These are phyloP conservation scores for Datura wrightii DNA, from an alignment of 257 asterid genomes.

Conservation along the genomic window DNA sequence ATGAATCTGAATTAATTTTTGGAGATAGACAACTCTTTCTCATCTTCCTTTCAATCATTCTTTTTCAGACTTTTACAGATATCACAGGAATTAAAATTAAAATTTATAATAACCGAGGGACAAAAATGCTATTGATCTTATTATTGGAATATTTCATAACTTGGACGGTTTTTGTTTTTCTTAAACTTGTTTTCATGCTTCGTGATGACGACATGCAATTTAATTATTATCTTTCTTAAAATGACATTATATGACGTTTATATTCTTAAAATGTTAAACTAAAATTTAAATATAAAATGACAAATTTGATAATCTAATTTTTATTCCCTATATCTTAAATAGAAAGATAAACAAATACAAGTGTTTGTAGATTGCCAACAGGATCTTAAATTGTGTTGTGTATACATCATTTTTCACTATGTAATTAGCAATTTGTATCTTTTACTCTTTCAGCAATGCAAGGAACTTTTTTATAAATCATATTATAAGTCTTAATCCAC, in stretches of 20 bases:
- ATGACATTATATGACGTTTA: neutral
- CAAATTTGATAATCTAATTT: neutral
- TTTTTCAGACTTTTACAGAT: too few relatives aligned
- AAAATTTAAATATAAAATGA: neutral
- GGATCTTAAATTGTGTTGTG: neutral
- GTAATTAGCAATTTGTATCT: neutral
- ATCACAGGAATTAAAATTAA: too few relatives aligned
- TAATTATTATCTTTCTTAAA: neutral
- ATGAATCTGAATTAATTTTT: neutral
- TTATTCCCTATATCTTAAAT: neutral
- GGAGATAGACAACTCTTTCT: too few relatives aligned
- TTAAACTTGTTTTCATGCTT: neutral
- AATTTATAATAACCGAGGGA: too few relatives aligned
- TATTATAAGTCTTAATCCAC: neutral
- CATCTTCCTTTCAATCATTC: too few relatives aligned
- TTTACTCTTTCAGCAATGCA: neutral
- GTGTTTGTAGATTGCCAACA: constrained; percentile 30
- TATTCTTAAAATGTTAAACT: neutral
- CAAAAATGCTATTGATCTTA: too few relatives aligned
- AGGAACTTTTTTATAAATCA: neutral
- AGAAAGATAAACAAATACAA: neutral
- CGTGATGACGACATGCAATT: neutral
- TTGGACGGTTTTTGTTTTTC: neutral
- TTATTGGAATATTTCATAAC: too few relatives aligned
- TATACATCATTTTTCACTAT: constrained; percentile 17